phyloP scores from a whole-genome alignment of 345 rosid species.

The Reutealis trisperma region DNA sequence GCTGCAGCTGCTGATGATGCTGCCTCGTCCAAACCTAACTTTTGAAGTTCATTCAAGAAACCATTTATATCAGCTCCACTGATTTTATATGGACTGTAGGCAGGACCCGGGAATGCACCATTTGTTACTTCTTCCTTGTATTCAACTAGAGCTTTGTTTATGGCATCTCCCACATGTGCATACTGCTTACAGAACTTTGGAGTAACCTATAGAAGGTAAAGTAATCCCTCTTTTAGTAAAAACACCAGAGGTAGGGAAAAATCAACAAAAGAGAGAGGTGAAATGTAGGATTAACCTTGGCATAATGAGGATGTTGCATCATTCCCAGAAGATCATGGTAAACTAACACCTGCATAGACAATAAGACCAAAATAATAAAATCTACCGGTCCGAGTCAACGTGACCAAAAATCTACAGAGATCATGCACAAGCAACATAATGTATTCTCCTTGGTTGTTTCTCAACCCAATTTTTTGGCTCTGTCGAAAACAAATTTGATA shows the following conservation, averaged over 20 bases:
- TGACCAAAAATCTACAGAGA: neutral
- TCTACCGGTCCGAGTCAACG: neutral
- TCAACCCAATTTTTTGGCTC: neutral
- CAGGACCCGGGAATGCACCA: conserved; percentile 72
- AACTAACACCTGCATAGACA: conserved; percentile 63
- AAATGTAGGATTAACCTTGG: conserved; percentile 55
- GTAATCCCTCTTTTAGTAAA: neutral
- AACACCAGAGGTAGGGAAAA: neutral
- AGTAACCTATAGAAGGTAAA: conserved; percentile 54
- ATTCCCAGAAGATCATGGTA: conserved; percentile 95
- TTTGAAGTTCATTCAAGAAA: conserved; percentile 65
- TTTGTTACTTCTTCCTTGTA: conserved; percentile 78
- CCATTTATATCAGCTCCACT: conserved; percentile 51
- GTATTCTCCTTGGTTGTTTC: neutral
- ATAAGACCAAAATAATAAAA: neutral
- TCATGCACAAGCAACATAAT: neutral
- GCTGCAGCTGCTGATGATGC: conserved; percentile 68
- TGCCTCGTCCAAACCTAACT: conserved; percentile 68
- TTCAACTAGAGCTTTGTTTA: conserved; percentile 69
- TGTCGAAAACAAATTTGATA: neutral
- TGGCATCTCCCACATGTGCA: conserved; percentile 67
- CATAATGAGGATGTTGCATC: conserved; percentile 97
- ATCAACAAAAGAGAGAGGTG: conserved; percentile 3
- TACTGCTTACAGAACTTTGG: conserved; percentile 92
- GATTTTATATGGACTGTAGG: conserved; percentile 76